Evolutionary conservation across 257 asterid species (phyloP).

Genomic region (Jacaranda copaia): DNA sequence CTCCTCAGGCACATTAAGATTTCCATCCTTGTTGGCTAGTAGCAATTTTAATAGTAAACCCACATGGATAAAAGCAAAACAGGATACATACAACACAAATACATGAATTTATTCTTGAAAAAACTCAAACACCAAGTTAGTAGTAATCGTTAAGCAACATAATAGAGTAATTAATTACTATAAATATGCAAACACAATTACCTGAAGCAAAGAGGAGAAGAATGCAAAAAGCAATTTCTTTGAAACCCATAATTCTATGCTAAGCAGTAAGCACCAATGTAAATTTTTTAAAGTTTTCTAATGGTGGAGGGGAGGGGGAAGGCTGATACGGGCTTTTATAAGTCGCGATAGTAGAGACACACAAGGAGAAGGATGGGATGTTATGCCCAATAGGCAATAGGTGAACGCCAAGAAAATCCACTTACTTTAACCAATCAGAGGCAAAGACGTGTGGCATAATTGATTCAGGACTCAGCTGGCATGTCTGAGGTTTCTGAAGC

Average conservation of each 20-base stretch:
- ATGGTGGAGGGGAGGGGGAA: neutral
- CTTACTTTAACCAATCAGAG: too few species aligned
- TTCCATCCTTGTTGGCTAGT: neutral
- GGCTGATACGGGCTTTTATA: neutral
- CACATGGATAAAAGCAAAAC: too few species aligned
- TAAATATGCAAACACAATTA: neutral
- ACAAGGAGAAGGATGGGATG: neutral
- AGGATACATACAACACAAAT: too few species aligned
- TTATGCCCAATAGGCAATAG: neutral
- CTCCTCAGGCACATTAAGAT: neutral
- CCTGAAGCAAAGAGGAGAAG: slow-evolving; percentile 36
- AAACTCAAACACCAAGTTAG: too few species aligned
- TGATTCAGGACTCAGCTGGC: too few species aligned
- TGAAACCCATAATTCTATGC: slow-evolving; percentile 15
- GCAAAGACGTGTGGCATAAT: too few species aligned
- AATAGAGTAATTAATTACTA: neutral
- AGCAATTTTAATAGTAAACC: too few species aligned
- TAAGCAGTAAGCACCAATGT: too few species aligned
- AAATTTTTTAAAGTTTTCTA: neutral
- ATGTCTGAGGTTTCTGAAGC: too few species aligned
- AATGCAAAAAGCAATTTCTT: slow-evolving; percentile 9
- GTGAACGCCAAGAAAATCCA: neutral
- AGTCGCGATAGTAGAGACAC: neutral
- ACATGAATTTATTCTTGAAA: too few species aligned
- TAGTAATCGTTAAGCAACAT: too few species aligned